phyloP scores from a whole-genome alignment of 2,329 filamentous ascomycete genomes.

The Rhinocladiella mackenziei region DNA sequence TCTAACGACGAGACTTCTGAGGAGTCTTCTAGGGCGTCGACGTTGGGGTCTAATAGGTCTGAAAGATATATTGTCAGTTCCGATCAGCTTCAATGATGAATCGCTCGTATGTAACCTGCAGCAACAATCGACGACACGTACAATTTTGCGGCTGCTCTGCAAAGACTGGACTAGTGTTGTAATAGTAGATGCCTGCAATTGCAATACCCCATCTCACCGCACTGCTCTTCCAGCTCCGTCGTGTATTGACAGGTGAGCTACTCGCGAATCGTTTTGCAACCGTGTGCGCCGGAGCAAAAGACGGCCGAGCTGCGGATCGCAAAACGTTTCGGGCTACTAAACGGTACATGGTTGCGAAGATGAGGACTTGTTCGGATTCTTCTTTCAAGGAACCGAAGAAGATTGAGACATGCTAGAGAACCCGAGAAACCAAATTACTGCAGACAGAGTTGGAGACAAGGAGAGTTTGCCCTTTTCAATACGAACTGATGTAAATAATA shows the following conservation, averaged over 20 bases:
- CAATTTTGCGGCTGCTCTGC: constrained; percentile 69
- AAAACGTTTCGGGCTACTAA: constrained; percentile 46
- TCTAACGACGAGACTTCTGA: constrained; percentile 23
- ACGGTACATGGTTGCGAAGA: constrained; percentile 47
- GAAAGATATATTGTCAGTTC: constrained; percentile 8
- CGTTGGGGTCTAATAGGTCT: constrained; percentile 30
- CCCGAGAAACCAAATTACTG: constrained; percentile 3
- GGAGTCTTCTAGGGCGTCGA: constrained; percentile 21
- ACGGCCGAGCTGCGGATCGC: constrained; percentile 31
- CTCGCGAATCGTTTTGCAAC: constrained; percentile 49
- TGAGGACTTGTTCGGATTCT: neutral
- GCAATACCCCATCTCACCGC: constrained; percentile 71
- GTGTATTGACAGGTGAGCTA: constrained; percentile 58
- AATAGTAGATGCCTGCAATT: constrained; percentile 78
- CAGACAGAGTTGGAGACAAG: neutral
- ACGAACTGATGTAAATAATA: neutral
- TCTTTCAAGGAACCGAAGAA: neutral
- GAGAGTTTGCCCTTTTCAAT: too few species aligned
- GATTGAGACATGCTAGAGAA: constrained; percentile 6
- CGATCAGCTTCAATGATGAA: too few species aligned
- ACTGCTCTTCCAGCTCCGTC: constrained; percentile 77
- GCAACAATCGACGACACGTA: constrained; percentile 49
- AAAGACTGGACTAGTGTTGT: constrained; percentile 85
- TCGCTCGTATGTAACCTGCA: neutral
- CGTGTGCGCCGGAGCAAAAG: constrained; percentile 18